Evolutionary conservation across 345 rosid genomes (phyloP), one percentile per base, ranked within the genome.

Genomic region (Hirschfeldia incana): DNA sequence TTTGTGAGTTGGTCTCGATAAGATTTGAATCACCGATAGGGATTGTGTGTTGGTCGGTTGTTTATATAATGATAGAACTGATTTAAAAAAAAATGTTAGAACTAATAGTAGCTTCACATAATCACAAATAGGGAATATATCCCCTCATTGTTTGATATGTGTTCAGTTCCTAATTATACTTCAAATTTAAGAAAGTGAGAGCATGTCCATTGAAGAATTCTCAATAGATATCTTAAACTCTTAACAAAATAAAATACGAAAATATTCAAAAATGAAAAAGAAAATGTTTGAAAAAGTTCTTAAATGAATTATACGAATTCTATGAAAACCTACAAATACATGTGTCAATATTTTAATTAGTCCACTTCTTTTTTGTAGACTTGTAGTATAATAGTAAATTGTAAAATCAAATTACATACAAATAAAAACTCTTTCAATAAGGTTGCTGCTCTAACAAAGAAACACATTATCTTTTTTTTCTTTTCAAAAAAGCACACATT

Each of bases 1-100:
- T 67, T 59, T 67, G 63, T 67, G 75, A 66, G 61, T 28, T 78
- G 67, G 26, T 58, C 58, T 72, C 30, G 69, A 78, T 72, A 17
- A 42, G 61, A 73, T 78, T 71, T 44, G 72, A 37, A 73, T 72
- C 60, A 21, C 21, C 21, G 21, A 21, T 21, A 21, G 21, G 21
- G 21, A 21, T 21, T 21, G 21, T 21, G 21, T 21, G 21, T 21
- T 21, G 21, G 21, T 21, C 21, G 21, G 81, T 78, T 71, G 72
- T 21, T 55, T 53, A 55, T 13, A 64, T 39, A 51, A 15, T 51
- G 26, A 15, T 51, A 51, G 4, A 53, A 15, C 59, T 21, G 21
- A 21, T 21, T 21, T 21, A 21, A 21, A 21, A 21, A 21, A 21
- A 21, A 51, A 15, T 51, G 26, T 5, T 51, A 51, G 4, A 53